Percentiles rank a stretch among this genome's conserved stretches.
phyloP scores from a whole-genome alignment of 345 rosid genomes.

The Erodium maritimum region DNA sequence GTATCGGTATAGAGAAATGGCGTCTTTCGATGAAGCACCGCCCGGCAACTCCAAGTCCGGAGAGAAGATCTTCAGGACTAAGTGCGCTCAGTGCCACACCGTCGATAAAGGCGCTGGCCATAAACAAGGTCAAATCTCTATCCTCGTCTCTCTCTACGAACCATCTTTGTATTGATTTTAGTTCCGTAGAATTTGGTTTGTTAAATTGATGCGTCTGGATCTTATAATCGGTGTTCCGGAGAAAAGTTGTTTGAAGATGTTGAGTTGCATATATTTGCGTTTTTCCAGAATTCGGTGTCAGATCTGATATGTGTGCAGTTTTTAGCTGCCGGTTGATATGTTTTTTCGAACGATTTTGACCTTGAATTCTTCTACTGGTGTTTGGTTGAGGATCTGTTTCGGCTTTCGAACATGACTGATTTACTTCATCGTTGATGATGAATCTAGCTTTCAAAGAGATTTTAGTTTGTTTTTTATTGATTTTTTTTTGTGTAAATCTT shows the following conservation, averaged over 20 bases:
- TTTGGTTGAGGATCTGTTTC: no score
- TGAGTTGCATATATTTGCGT: not conserved
- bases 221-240: not conserved
- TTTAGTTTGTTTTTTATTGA: no score
- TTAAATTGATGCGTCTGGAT: not conserved
- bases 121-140: constrained; percentile 56
- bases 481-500: no score
- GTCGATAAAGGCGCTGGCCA: constrained; percentile 94
- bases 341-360: no score
- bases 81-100: constrained; percentile 91
- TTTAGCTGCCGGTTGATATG: no score
- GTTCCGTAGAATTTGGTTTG: not conserved
- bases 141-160: not conserved
- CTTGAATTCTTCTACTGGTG: no score
- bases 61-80: constrained; percentile 68
- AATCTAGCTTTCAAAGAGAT: no score
- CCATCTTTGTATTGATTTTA: not conserved
- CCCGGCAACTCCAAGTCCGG: constrained; percentile 42
- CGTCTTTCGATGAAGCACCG: constrained; percentile 52
- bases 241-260: not conserved
- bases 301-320: not conserved
- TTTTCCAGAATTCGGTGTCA: not conserved
- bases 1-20: no score
- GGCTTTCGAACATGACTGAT: no score
- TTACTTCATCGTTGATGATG: no score